Evolutionary conservation across 257 asterid genomes (phyloP), one percentile per base, ranked within the genome.

Genomic region (Nicotiana attenuata): DNA sequence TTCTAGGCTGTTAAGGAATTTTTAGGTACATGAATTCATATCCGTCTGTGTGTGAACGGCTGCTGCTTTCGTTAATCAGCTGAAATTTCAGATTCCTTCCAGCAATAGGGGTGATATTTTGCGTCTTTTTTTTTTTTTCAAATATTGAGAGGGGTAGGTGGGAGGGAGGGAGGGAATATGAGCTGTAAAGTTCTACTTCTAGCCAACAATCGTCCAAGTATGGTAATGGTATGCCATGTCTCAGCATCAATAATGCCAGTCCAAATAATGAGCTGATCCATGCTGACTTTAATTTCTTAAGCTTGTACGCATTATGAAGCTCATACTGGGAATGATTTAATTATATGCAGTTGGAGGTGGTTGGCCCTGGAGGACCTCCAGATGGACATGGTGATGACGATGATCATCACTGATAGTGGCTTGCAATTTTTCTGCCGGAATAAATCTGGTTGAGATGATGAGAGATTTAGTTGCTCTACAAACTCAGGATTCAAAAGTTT

Each of bases 321-420:
- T 80, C 65, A 80, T 64, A 14, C 55, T 26, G 20, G 55, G 7
- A 67, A 35, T 52, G 11, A 77, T 45, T 38, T 64, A 67, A 63
- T 77, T 65, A 33, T 82, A 56, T 76, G 76, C 95, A 94, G 98
- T 86, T 91, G 91, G 97, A 94, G 77, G 97, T 94, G 66, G 93
- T 94, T 77, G 98, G 98, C 73, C 90, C 93, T 1, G 97, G 97
- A 14, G 97, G 97, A 83, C 92, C 97, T 76, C 95, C 97, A 8
- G 98, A 92, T 31, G 96, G 92, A 75, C 91, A 91, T 77, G 92
- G 85, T 56, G 93, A 88, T 38, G 90, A 89, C 11, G 89, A 88
- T 33, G 84, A 88, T 13, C 91, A 90, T 85, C 94, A 94, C 73
- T 94, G 77, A 91, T 80, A 26, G 47, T 71, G 86, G 75, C 60